Percentiles rank a stretch among this genome's conserved stretches.
Conservation (phyloP, 116 monocot species). For the Phalaenopsis hybrid region DNA sequence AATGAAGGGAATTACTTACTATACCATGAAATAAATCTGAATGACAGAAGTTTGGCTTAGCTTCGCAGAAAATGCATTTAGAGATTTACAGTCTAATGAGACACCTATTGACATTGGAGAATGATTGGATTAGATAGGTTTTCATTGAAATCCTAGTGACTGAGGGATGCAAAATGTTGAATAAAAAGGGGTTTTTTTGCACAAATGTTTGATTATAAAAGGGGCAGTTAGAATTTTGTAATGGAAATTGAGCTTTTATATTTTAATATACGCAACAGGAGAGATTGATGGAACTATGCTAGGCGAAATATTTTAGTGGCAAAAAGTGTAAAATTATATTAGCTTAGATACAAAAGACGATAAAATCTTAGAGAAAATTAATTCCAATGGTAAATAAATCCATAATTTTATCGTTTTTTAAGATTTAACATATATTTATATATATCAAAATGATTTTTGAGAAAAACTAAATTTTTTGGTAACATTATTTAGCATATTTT, state of each 20-base stretch:
- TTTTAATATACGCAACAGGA: background rate
- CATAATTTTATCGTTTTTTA: no score
- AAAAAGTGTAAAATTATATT: background rate
- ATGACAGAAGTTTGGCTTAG: background rate
- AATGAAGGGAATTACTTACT: background rate
- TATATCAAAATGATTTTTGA: no score
- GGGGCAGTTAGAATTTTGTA: background rate
- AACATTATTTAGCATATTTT: no score
- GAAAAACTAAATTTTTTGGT: no score
- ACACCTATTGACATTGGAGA: background rate
- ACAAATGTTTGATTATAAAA: background rate
- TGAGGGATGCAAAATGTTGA: background rate
- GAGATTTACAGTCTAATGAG: background rate
- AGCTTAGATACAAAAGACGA: background rate
- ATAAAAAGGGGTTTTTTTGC: background rate
- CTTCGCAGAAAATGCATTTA: background rate
- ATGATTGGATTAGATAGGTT: background rate
- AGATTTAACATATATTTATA: no score
- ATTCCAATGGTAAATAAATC: no score
- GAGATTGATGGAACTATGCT: background rate
- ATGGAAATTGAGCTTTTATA: background rate
- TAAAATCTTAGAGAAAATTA: no score
- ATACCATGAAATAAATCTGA: background rate
- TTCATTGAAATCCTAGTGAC: background rate
- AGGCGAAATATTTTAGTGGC: background rate